Evolutionary conservation across 768 basidiomycete species (phyloP), one percentile per base, ranked within the genome.

Genomic region (Psilocybe tampanensis): DNA sequence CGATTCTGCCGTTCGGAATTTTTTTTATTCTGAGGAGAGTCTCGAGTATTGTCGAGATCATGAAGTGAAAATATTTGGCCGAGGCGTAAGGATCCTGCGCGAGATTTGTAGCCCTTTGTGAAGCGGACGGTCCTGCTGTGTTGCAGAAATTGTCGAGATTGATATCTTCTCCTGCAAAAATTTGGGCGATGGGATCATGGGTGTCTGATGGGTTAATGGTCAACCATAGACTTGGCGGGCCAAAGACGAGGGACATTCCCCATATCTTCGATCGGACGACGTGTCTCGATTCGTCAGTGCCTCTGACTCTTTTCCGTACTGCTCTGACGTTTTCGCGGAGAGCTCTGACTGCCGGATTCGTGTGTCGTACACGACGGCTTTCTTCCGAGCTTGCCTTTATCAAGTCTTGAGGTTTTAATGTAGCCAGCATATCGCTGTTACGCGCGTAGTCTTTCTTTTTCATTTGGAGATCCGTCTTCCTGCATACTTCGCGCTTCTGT

Each of bases 181-280:
- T n/a, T n/a, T n/a, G n/a, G n/a, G n/a, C n/a, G n/a, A n/a, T n/a
- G n/a, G n/a, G n/a, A n/a, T n/a, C n/a, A n/a, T n/a, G n/a, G n/a
- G n/a, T n/a, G n/a, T n/a, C n/a, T n/a, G n/a, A n/a, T n/a, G n/a
- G n/a, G n/a, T n/a, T n/a, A n/a, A n/a, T n/a, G n/a, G n/a, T 82
- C 2, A 76, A 57, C 80, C 80, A 82, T 0, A 81, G 29, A 1
- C 52, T 59, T 0, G 77, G 76, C 1, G 73, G 72, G 17, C 65
- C 65, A 19, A 60, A 60, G 1, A 60, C 21, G 0, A 75, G 22
- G 3, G 63, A 64, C 0, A 71, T 77, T 2, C 68, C 63, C 76
- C 77, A 78, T 3, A 80, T 71, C 39, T 78, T 66, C 2, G 65
- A 54, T 1, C 73, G 62, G 1, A 73, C 45, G 1, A 52, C 45